phyloP scores from a whole-genome alignment of 306 rosid genomes.

The Cucumis melo region DNA sequence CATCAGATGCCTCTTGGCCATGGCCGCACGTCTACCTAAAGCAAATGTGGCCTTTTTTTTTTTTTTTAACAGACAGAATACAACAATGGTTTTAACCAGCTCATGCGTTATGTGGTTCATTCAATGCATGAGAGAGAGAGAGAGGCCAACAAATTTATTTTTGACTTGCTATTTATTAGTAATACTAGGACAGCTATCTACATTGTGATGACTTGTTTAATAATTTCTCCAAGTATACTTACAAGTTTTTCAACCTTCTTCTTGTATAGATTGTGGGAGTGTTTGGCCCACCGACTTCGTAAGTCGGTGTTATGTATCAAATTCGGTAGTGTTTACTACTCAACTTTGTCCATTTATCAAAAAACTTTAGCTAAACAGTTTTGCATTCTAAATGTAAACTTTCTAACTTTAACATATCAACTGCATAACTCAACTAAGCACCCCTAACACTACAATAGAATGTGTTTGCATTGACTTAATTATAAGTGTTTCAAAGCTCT shows the following conservation, averaged over 20 bases:
- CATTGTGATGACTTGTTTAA: neutral
- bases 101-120: neutral
- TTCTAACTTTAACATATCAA: too few relatives aligned
- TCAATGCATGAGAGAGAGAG: neutral
- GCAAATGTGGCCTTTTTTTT: neutral
- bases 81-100: neutral
- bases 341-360: too few relatives aligned
- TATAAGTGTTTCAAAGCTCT: neutral
- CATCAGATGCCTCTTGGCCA: neutral
- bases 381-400: too few relatives aligned
- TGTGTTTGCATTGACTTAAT: too few relatives aligned
- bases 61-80: neutral
- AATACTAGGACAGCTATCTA: neutral
- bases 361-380: too few relatives aligned
- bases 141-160: neutral
- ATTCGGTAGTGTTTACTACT: too few relatives aligned
- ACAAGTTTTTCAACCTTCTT: too few relatives aligned
- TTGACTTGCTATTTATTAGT: neutral
- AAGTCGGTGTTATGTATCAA: too few relatives aligned
- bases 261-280: too few relatives aligned
- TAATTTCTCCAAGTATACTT: neutral
- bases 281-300: too few relatives aligned
- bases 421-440: too few relatives aligned
- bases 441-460: too few relatives aligned
- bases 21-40: slow-evolving; percentile 1